phyloP scores from a whole-genome alignment of 345 rosid genomes.

The Populus davidiana region DNA sequence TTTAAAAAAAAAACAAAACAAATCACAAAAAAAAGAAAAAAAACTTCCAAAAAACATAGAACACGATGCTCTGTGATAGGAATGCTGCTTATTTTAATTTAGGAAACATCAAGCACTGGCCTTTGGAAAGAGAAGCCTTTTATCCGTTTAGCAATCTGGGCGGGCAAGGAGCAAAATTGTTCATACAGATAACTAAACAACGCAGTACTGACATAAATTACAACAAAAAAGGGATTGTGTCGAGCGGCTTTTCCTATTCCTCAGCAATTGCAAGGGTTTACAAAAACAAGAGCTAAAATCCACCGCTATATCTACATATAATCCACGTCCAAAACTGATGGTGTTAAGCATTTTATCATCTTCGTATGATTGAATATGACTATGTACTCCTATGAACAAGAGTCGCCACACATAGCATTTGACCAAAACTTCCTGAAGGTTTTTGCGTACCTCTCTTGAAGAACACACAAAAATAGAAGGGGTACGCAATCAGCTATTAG shows the following conservation, averaged over 20 bases:
- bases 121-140: too few relatives aligned
- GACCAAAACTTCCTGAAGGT: slow-evolving; percentile 2
- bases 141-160: not conserved
- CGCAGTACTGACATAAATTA: not conserved
- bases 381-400: slow-evolving; percentile 14
- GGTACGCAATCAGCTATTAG: slow-evolving; percentile 21
- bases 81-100: not conserved
- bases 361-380: not conserved
- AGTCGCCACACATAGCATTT: not conserved
- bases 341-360: not conserved
- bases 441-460: not conserved
- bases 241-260: not conserved
- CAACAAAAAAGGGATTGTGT: not conserved
- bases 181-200: too few relatives aligned
- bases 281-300: not conserved
- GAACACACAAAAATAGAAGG: not conserved
- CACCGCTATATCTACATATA: not conserved
- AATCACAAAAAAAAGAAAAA: too few relatives aligned
- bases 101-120: not conserved
- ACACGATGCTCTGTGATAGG: too few relatives aligned
- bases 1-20: too few relatives aligned
- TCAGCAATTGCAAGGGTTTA: not conserved
- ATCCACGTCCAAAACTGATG: not conserved
- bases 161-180: not conserved
- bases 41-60: too few relatives aligned